phyloP scores from a whole-genome alignment of 257 asterid species.

The Salvia miltiorrhiza region DNA sequence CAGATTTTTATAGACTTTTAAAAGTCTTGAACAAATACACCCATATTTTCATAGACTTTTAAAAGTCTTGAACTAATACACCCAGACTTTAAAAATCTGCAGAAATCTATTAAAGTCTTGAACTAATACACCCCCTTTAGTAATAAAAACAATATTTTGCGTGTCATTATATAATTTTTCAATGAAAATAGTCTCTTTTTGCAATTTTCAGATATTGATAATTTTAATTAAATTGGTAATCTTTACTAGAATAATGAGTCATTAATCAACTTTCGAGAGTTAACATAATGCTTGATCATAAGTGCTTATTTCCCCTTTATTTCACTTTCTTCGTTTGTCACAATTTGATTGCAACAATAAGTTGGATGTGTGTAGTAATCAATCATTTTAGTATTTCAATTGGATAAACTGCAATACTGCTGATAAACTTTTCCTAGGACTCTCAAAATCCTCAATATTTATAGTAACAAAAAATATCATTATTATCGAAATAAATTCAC shows the following conservation, averaged over 20 bases:
- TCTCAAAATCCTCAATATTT: not conserved
- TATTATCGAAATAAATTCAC: not conserved
- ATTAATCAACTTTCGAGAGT: constrained; percentile 18
- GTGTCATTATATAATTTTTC: not conserved
- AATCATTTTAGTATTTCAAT: not conserved
- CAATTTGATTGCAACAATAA: constrained; percentile 19
- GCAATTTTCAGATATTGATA: not conserved
- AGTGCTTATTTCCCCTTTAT: constrained; percentile 10
- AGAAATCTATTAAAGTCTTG: too few relatives aligned
- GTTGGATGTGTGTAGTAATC: constrained; percentile 29
- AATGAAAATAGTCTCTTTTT: not conserved
- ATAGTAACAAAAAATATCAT: not conserved
- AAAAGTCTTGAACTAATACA: too few relatives aligned
- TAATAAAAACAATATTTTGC: not conserved
- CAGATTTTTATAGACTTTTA: too few relatives aligned
- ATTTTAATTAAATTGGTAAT: not conserved
- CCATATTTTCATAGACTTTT: too few relatives aligned
- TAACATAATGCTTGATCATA: constrained; percentile 23
- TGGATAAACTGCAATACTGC: constrained; percentile 2
- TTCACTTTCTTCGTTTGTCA: constrained; percentile 22
- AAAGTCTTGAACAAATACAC: too few relatives aligned
- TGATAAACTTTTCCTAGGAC: not conserved
- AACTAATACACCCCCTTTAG: too few relatives aligned
- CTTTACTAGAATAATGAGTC: constrained; percentile 9
- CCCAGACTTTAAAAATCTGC: too few relatives aligned